Base-by-base conservation (phyloP, 73 alveolate species). In the Symbiodinium natans region DNA sequence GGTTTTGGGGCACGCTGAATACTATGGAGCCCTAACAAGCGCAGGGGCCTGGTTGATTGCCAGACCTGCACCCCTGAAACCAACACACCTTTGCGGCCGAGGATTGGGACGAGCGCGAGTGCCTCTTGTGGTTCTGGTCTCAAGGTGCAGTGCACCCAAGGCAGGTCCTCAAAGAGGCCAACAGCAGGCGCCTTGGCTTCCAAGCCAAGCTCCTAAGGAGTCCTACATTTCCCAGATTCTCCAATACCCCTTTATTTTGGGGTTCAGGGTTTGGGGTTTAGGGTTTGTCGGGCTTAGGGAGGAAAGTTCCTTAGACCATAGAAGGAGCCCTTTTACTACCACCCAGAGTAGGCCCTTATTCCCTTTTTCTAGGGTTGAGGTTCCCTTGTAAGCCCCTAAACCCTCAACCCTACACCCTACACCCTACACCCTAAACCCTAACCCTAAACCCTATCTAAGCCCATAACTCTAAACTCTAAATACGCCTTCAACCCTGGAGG, bases 31-130 rank as follows among this genome's bases (percentile, higher is more conserved):
- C n/a, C n/a, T n/a, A n/a, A n/a, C n/a, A n/a, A n/a, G n/a, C n/a
- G n/a, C n/a, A n/a, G n/a, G n/a, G n/a, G n/a, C n/a, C n/a, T n/a
- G n/a, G n/a, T n/a, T n/a, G n/a, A n/a, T n/a, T n/a, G n/a, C n/a
- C n/a, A n/a, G n/a, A n/a, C n/a, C n/a, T n/a, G n/a, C n/a, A n/a
- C n/a, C n/a, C n/a, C n/a, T n/a, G n/a, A n/a, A n/a, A n/a, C n/a
- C n/a, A n/a, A n/a, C n/a, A n/a, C n/a, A n/a, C n/a, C n/a, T 27
- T 1, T 5, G 21, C 15, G 21, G 68, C 68, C 68, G 29, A 52
- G 68, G 94, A 89, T 41, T 89, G 96, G 96, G 96, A 89, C 43
- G 96, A 89, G 63, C 96, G 96, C 17, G 96, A 89, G 59, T 89
- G 96, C 38, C 77, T 84, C 52, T 41, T 89, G 86, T 89, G 96